These are phyloP conservation scores for Helotiales sp. DNA, from an alignment of 2,329 filamentous ascomycete species.

Conservation along the genomic window DNA sequence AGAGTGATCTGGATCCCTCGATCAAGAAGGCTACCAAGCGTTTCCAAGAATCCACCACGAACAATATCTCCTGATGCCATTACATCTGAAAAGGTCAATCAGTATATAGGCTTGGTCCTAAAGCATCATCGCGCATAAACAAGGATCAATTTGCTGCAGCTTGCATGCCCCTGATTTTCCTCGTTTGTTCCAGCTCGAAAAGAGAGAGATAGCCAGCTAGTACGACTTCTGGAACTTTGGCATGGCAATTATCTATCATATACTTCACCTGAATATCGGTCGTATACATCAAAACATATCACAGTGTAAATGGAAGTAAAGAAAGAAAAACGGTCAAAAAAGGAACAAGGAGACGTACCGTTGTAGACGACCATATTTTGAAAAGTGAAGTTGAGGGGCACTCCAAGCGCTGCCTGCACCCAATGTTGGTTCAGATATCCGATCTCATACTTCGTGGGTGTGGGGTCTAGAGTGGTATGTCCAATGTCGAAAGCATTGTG, in stretches of 20 bases:
- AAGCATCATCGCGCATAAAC: neutral
- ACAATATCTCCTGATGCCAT: slow-evolving; percentile 51
- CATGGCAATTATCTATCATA: neutral
- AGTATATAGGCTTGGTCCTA: neutral
- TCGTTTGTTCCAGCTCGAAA: neutral
- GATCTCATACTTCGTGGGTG: neutral
- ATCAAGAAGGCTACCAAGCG: slow-evolving; percentile 57
- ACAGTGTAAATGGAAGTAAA: neutral
- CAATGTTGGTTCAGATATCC: slow-evolving; percentile 13
- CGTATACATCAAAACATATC: neutral
- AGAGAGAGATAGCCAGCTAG: neutral
- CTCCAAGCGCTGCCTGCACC: slow-evolving; percentile 57
- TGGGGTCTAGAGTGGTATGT: neutral
- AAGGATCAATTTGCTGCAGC: neutral
- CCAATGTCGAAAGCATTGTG: slow-evolving; percentile 3
- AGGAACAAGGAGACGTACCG: neutral
- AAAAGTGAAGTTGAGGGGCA: slow-evolving; percentile 56
- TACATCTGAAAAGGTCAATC: neutral
- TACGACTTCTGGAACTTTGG: neutral
- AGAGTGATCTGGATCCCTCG: slow-evolving; percentile 65
- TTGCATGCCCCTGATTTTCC: neutral
- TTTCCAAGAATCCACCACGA: slow-evolving; percentile 57
- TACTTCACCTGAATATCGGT: neutral
- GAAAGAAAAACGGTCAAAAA: neutral
- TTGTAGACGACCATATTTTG: slow-evolving; percentile 14